phyloP scores from a whole-genome alignment of 108 stramenopile genomes.

The Discostella stelligeroides region DNA sequence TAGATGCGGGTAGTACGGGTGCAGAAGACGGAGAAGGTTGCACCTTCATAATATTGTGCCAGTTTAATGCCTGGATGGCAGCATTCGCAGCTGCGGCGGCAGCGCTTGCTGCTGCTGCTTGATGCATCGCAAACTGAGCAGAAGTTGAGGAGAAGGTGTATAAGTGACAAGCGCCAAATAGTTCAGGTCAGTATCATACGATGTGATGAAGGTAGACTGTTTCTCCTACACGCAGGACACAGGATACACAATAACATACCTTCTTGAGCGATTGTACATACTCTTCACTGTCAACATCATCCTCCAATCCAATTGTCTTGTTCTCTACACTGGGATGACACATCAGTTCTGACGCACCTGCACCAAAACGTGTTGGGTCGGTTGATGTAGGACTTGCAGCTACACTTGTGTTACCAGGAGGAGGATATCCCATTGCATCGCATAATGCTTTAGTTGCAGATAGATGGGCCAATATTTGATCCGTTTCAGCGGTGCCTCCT shows the following conservation, averaged over 20 bases:
- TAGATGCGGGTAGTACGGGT: no score
- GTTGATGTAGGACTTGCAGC: not conserved
- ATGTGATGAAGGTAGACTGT: no score
- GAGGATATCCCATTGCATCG: conserved; percentile 14
- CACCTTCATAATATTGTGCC: conserved; percentile 28
- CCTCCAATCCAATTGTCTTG: not conserved
- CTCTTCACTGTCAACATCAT: conserved; percentile 8
- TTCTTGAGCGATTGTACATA: conserved; percentile 28
- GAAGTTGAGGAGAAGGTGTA: not conserved
- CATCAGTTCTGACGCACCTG: not conserved
- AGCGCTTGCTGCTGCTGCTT: conserved; percentile 27
- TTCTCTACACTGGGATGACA: no score
- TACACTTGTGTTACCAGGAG: not conserved
- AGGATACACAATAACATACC: conserved; percentile 25
- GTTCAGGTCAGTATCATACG: no score
- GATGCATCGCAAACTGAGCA: conserved; percentile 17
- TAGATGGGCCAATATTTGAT: conserved; percentile 12
- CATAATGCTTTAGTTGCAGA: conserved; percentile 15
- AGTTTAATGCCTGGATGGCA: conserved; percentile 24
- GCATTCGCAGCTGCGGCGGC: conserved; percentile 40
- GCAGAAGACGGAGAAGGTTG: not conserved
- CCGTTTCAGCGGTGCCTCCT: not conserved
- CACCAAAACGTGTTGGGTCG: not conserved
- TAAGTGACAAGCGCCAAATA: no score
- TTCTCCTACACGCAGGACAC: no score